Evolutionary conservation across 2,329 filamentous ascomycete species (phyloP).

Genomic region (Dactylellina leptospora): DNA sequence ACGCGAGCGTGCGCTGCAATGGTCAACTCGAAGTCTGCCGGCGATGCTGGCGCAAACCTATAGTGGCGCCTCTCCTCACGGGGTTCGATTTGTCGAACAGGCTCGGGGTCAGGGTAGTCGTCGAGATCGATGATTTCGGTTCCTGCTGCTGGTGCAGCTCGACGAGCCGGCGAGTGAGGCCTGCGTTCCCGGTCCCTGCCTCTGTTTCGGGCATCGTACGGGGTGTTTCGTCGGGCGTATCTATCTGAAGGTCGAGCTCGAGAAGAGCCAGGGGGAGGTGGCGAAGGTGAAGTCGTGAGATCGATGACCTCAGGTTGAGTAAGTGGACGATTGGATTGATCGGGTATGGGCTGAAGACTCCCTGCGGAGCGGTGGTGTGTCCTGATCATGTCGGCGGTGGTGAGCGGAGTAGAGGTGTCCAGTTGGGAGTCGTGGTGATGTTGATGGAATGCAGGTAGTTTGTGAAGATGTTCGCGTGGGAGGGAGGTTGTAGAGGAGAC

Average conservation of each 20-base stretch:
- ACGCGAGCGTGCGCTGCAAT: conserved; percentile 52
- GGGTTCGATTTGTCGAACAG: conserved; percentile 11
- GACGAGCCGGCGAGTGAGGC: conserved; percentile 9
- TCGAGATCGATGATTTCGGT: conserved; percentile 57
- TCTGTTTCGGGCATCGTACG: conserved; percentile 35
- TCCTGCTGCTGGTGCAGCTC: not conserved
- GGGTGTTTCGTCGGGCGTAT: conserved; percentile 8
- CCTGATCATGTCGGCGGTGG: conserved; percentile 25
- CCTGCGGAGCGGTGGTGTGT: conserved; percentile 14
- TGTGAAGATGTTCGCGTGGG: no score
- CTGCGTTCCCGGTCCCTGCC: conserved; percentile 2
- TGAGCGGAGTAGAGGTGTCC: conserved; percentile 18
- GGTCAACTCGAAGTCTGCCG: conserved; percentile 49
- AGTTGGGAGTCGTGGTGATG: no score
- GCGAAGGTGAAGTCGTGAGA: conserved; percentile 32
- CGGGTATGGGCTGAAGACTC: conserved; percentile 21
- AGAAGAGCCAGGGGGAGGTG: conserved; percentile 38
- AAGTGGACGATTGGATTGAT: not conserved
- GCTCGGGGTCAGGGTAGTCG: conserved; percentile 55
- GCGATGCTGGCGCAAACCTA: conserved; percentile 18
- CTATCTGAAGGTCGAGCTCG: conserved; percentile 21
- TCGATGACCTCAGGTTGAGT: conserved; percentile 37
- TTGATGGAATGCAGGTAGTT: no score
- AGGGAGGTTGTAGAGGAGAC: no score
- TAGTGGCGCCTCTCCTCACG: conserved; percentile 37